Evolutionary conservation across 2,329 filamentous ascomycete species (phyloP).

Genomic region (Neonectria punicea): DNA sequence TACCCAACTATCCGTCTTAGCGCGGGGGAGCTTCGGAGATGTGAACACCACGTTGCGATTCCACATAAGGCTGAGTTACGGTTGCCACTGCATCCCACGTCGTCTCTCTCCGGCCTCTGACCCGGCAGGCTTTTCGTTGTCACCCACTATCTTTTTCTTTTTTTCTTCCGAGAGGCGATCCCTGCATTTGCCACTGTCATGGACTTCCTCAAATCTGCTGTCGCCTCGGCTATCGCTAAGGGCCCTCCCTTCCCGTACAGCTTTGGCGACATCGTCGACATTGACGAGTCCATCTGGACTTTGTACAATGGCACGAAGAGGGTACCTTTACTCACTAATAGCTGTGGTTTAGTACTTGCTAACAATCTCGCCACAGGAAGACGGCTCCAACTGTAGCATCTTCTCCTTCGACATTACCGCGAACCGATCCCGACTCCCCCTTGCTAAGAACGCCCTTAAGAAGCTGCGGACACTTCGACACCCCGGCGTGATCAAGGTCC

Average conservation of each 20-base stretch:
- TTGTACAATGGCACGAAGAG: conserved; percentile 93
- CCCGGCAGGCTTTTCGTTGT: not conserved
- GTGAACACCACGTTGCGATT: conserved; percentile 43
- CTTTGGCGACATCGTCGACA: conserved; percentile 91
- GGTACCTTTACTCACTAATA: conserved; percentile 59
- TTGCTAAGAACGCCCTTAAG: conserved; percentile 93
- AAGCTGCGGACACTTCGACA: conserved; percentile 94
- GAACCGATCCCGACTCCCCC: conserved; percentile 82
- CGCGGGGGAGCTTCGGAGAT: conserved; percentile 39
- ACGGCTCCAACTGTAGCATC: conserved; percentile 93
- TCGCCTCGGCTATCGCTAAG: conserved; percentile 95
- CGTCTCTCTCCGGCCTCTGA: not conserved
- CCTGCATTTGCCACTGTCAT: conserved; percentile 58
- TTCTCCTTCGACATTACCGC: conserved; percentile 92
- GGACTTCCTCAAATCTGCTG: conserved; percentile 98
- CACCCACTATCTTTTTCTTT: not conserved
- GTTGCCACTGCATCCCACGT: conserved; percentile 7
- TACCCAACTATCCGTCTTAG: conserved; percentile 32
- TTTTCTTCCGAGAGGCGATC: not conserved
- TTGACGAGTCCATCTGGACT: conserved; percentile 96
- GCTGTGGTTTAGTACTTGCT: not conserved
- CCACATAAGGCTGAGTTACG: conserved; percentile 13
- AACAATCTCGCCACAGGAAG: conserved; percentile 70
- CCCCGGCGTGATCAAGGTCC: conserved; percentile 91
- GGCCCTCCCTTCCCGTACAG: conserved; percentile 92